Base-by-base conservation (phyloP, 2,329 filamentous ascomycete genomes). In the Cladophialophora bantiana region DNA sequence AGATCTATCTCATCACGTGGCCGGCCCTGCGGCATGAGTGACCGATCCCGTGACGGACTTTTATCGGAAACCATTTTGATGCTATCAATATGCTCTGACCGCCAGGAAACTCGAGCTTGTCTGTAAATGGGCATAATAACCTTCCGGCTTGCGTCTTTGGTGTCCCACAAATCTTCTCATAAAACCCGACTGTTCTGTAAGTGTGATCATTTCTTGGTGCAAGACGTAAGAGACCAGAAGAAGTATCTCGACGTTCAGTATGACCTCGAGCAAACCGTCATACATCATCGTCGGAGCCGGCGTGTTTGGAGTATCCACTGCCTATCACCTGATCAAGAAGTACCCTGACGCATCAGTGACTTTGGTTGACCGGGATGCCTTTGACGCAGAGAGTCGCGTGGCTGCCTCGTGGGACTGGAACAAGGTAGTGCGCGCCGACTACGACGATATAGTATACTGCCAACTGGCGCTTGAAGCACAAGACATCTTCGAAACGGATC, bases 251-350 rank as follows among this genome's bases (percentile, higher is more conserved):
- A 38, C n/a, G 32, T 18, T n/a, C 53, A 55, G 35, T 9, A 55
- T 55, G 53, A n/a, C 53, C 12, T 55, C 53, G 3, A 31, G 53
- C 53, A 55, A 55, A 7, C 59, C 54, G 34, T 73, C 71, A 20
- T 73, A 73, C 48, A 73, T 84, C 26, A 81, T 85, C 42, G 72
- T 85, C 58, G 83, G 83, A 7, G 81, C 78, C 26, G 84, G 84
- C 9, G 84, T 83, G 0, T 85, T 84, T 75, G 84, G 84, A 12
- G 80, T 79, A 38, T 82, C 81, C 7, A 84, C 83, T n/a, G 83
- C 84, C n/a, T 76, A 84, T 20, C 80, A 85, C 70, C 77, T 86
- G 5, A 80, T 83, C 32, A 78, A 82, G 35, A 77, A 80, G 59
- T 83, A 83, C 48, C 85, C 84, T 71, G 78, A 77, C 45, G 78